phyloP scores from a whole-genome alignment of 129 eudicot species.

The Lonicera japonica region DNA sequence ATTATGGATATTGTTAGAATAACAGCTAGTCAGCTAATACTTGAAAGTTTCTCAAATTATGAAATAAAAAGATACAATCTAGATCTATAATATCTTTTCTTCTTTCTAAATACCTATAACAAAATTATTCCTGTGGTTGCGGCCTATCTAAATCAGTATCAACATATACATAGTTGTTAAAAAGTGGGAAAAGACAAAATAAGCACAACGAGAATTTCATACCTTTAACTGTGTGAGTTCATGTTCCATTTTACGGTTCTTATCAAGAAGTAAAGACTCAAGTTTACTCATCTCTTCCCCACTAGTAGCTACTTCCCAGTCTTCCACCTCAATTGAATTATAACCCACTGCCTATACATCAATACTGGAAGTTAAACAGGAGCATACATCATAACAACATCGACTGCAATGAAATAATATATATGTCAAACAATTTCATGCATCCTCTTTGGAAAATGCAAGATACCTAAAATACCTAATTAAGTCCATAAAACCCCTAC shows the following conservation, averaged over 20 bases:
- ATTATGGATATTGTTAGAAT: background rate
- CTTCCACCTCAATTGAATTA: conserved; percentile 99
- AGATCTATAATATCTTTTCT: background rate
- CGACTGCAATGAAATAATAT: background rate
- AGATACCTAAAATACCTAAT: background rate
- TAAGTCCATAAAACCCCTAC: no score
- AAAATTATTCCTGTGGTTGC: background rate
- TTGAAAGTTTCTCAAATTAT: background rate
- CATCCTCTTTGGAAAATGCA: background rate
- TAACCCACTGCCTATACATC: conserved; percentile 89
- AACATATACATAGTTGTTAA: conserved; percentile 1
- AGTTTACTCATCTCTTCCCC: conserved; percentile 99
- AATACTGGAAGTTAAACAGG: conserved; percentile 3
- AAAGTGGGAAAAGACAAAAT: background rate
- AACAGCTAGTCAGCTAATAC: background rate
- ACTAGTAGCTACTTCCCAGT: conserved; percentile 98
- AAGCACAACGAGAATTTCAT: background rate
- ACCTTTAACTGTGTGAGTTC: conserved; percentile 95
- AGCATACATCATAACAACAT: background rate
- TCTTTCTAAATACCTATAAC: background rate
- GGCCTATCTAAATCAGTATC: conserved; percentile 1
- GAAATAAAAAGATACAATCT: background rate
- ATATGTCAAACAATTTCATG: background rate
- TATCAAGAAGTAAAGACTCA: conserved; percentile 88
- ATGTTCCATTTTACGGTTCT: conserved; percentile 98